Percentiles rank a stretch among this genome's conserved stretches.
Evolutionary conservation across 148 eudicot species (phyloP).

Genomic region (Pouteria glomerata): DNA sequence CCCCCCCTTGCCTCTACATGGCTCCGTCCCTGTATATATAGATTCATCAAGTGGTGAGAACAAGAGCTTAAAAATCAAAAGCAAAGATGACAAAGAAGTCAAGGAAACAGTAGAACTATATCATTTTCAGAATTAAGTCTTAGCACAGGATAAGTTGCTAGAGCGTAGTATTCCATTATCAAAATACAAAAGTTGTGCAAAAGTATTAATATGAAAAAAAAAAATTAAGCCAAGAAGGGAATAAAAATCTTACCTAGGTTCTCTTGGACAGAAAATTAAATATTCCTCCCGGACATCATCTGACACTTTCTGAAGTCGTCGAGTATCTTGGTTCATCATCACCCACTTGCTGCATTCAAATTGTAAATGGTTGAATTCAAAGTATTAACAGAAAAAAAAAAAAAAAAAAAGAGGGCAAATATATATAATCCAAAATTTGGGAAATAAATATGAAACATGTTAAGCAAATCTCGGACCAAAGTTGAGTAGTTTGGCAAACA

Average conservation of each 20-base stretch:
- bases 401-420: no score
- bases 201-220: no score
- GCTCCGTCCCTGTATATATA: no score
- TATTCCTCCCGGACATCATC: conserved; percentile 74
- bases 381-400: no score
- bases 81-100: neutral
- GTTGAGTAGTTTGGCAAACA: no score
- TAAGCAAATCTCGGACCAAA: neutral
- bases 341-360: conserved; percentile 79
- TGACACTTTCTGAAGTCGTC: conserved; percentile 74
- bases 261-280: conserved; percentile 51
- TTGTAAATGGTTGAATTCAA: neutral
- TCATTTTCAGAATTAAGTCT: neutral
- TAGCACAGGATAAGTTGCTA: neutral
- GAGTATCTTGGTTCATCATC: conserved; percentile 95
- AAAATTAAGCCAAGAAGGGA: neutral
- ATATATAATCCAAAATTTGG: neutral
- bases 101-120: neutral
- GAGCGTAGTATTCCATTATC: neutral
- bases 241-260: conserved; percentile 48
- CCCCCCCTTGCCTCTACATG: no score
- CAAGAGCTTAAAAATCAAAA: neutral
- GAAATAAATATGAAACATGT: neutral
- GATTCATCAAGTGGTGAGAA: neutral
- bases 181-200: neutral